Base-by-base conservation (phyloP, 202 grass and related monocot genomes). In the Saccharum hybrid region DNA sequence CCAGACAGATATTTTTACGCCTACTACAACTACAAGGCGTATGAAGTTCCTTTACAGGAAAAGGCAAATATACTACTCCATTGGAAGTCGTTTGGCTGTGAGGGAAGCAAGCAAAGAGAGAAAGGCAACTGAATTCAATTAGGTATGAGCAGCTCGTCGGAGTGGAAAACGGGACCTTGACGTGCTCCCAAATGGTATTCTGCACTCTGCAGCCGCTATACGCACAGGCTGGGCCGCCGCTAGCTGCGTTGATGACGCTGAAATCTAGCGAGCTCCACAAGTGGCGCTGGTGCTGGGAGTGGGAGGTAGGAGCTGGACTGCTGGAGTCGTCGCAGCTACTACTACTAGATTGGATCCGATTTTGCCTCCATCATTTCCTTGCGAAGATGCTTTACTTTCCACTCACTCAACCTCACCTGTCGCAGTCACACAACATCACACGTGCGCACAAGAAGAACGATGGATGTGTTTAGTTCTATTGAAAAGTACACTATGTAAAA, bases 221-320 rank as follows among this genome's bases (percentile, higher is more conserved):
- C 14, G 37, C 71, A 81, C 52, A 72, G 65, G 33, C 39, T 76
- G 65, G 56, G 6, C 38, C n/a, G 14, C 43, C 33, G 42, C n/a
- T 18, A 40, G 52, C n/a, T 30, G 16, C 3, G 16, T 2, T 12
- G 9, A 48, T 59, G 46, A 39, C 14, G 38, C 49, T 14, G 49
- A 86, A 48, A 86, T 81, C 71, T 75, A 75, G 78, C 63, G 71
- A 52, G 75, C 48, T 79, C 42, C 38, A 40, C 67, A 52, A 54
- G 82, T 79, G 78, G 45, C 7, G 5, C 1, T 34, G 86, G 7
- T 7, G 46, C 46, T 49, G 46, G 13, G 33, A 5, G 9, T 49
- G 46, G 13, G 33, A 5, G 9, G 19, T 40, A 19, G 21, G 74
- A 43, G 39, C 21, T 36, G 41, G 26, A 28, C 28, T 28, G 28